Evolutionary conservation across 345 rosid species (phyloP).

Genomic region (Rhodamnia rubescens): DNA sequence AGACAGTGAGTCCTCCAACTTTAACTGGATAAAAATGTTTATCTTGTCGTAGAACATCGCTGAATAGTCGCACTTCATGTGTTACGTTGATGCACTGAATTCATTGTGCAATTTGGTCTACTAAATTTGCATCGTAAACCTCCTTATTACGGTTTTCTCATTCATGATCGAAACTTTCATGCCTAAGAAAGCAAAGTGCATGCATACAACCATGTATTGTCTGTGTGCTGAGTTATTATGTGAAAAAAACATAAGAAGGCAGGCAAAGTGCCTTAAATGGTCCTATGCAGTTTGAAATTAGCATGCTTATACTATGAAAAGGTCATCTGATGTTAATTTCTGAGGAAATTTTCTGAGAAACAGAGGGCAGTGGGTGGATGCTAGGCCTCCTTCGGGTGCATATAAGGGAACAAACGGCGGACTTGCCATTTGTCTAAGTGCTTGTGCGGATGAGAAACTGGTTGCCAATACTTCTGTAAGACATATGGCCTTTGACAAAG

Average conservation of each 20-base stretch:
- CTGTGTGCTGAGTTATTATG: neutral
- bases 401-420: conserved; percentile 40
- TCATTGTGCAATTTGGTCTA: neutral
- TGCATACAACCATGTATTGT: neutral
- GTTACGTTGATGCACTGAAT: neutral
- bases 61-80: neutral
- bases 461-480: conserved; percentile 40
- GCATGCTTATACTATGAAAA: neutral
- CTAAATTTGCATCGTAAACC: neutral
- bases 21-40: neutral
- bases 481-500: neutral
- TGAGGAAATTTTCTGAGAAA: neutral
- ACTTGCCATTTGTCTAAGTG: conserved; percentile 36
- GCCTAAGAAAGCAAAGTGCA: neutral
- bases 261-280: neutral
- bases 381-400: conserved; percentile 22
- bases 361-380: conserved; percentile 24
- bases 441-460: conserved; percentile 31
- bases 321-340: neutral
- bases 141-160: neutral
- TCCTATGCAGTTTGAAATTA: neutral
- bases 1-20: conserved; percentile 10
- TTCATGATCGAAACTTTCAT: neutral
- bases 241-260: neutral
- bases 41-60: neutral